Evolutionary conservation across 169 alveolate genomes (phyloP).

Genomic region (Cryptosporidium sp.): DNA sequence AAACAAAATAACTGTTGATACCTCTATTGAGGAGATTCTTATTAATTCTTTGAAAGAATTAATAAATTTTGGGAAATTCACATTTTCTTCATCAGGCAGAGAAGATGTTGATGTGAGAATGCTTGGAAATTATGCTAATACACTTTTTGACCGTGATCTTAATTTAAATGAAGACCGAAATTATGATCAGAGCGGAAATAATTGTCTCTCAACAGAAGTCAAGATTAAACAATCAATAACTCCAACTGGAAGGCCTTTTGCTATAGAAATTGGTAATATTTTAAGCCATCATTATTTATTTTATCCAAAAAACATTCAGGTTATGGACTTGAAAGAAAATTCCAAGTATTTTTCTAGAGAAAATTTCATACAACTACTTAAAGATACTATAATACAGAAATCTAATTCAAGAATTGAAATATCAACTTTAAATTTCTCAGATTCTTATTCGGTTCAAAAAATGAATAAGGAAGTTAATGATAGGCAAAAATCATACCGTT

Average conservation of each 20-base stretch:
- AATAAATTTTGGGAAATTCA: conserved; percentile 35
- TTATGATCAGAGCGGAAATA: background rate
- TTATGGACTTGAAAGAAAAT: background rate
- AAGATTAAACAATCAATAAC: no score
- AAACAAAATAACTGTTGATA: conserved; percentile 71
- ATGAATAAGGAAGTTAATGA: conserved; percentile 83
- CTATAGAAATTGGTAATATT: conserved; percentile 85
- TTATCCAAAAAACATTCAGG: background rate
- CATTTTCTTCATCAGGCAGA: conserved; percentile 86
- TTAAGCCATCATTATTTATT: conserved; percentile 66
- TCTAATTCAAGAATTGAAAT: conserved; percentile 76
- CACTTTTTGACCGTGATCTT: conserved; percentile 14
- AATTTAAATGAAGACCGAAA: background rate
- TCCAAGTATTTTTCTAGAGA: conserved; percentile 26
- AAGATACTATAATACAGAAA: background rate
- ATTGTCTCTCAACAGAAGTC: background rate
- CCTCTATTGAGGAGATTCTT: conserved; percentile 78
- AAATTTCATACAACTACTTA: conserved; percentile 27
- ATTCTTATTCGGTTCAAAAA: conserved; percentile 77
- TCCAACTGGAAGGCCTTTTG: conserved; percentile 87
- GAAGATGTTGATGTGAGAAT: conserved; percentile 92
- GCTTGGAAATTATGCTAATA: conserved; percentile 82
- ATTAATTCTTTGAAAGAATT: conserved; percentile 71
- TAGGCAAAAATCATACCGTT: conserved; percentile 83
- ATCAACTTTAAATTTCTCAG: conserved; percentile 77